phyloP scores from a whole-genome alignment of 345 rosid genomes.

The Hibiscus tridactylites region DNA sequence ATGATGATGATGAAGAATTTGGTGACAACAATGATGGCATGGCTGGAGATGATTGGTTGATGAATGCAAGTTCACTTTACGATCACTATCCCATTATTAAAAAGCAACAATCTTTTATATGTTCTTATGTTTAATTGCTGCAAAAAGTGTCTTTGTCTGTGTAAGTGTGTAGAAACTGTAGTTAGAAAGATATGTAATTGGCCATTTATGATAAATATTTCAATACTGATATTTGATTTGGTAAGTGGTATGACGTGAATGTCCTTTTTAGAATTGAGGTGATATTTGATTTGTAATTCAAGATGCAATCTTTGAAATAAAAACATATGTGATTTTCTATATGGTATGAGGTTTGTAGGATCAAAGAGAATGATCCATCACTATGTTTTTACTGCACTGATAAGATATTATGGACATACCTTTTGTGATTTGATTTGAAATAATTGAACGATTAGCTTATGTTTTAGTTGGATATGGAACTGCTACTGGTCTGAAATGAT shows the following conservation, averaged over 20 bases:
- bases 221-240: neutral
- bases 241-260: neutral
- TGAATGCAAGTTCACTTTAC: conserved; percentile 40
- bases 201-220: neutral
- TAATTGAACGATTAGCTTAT: neutral
- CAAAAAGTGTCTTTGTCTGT: neutral
- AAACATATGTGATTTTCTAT: neutral
- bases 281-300: neutral
- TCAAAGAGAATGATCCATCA: neutral
- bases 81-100: neutral
- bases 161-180: neutral
- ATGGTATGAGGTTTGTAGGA: neutral
- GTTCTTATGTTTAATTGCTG: neutral
- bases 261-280: neutral
- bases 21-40: conserved; percentile 24
- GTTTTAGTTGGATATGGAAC: neutral
- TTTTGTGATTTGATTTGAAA: neutral
- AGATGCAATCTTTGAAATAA: neutral
- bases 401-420: neutral
- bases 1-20: conserved; percentile 18
- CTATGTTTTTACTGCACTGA: neutral
- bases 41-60: conserved; percentile 37
- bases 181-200: neutral
- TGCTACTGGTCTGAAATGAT: neutral
- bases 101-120: neutral